phyloP scores from a whole-genome alignment of 2,329 filamentous ascomycete genomes.

The Microcyclospora tardicrescens region DNA sequence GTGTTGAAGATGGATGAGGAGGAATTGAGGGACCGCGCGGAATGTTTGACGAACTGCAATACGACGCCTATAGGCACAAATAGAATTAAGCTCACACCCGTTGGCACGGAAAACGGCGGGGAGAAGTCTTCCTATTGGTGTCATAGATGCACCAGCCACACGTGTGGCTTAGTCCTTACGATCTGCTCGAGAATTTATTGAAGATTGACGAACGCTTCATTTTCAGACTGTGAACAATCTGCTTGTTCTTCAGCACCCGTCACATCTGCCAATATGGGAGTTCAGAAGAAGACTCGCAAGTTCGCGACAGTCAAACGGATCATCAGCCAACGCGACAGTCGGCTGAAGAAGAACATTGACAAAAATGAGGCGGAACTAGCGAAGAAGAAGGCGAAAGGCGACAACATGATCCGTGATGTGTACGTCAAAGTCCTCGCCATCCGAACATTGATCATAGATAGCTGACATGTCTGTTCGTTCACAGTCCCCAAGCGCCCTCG shows the following conservation, averaged over 20 bases:
- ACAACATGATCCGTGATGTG: constrained; percentile 61
- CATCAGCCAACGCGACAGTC: constrained; percentile 66
- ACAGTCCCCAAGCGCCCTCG: constrained; percentile 22
- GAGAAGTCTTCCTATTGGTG: no score
- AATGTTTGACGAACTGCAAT: no score
- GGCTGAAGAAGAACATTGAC: constrained; percentile 72
- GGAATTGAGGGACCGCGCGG: no score
- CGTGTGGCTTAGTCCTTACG: no score
- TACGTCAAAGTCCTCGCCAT: constrained; percentile 24
- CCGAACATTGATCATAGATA: constrained; percentile 6
- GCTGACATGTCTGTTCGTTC: constrained; percentile 7
- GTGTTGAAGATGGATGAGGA: no score
- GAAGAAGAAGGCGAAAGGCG: constrained; percentile 39
- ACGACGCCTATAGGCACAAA: no score
- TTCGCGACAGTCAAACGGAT: constrained; percentile 76
- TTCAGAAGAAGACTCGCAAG: constrained; percentile 82
- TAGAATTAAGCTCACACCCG: no score
- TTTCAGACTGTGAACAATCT: no score
- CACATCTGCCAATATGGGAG: constrained; percentile 52
- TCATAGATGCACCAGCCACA: no score
- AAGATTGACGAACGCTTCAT: no score
- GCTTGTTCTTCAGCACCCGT: constrained; percentile 21
- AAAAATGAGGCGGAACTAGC: constrained; percentile 46
- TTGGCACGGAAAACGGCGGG: no score
- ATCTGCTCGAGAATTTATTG: no score